Base-by-base conservation (phyloP, 805 yeast genomes). In the Hanseniaspora clermontiae region DNA sequence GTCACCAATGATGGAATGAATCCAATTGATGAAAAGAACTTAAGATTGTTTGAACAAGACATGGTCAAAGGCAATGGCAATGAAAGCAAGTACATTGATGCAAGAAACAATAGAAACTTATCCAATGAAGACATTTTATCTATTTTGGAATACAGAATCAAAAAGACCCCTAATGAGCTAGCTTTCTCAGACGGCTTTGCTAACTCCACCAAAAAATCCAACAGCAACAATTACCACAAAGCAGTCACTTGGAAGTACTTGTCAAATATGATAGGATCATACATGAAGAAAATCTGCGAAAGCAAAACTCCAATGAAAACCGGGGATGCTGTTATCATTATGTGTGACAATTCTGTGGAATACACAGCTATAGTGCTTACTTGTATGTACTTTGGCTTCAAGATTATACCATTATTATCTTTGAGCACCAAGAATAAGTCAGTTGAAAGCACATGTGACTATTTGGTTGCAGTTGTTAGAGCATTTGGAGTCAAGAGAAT, bases 291-390 rank as follows among this genome's bases (percentile, higher is more conserved):
- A 64, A 76, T 93, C 54, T 72, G 83, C 38, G 84, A 78, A n/a
- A 68, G 71, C 46, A 90, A 87, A 68, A 77, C 80, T 1, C 72
- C 76, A 2, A 65, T 87, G 47, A 75, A 71, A 55, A 74, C 85
- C 2, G 95, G 95, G 0, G 86, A 84, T 54, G 73, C 76, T 60
- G 91, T 88, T 3, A 75, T 89, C 3, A 71, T 93, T 63, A 83
- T 89, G 83, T 89, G 87, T 66, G 84, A 95, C 0, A 77, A 91
- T 48, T 81, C 89, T 0, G 96, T 90, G 57, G 97, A 93, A 59
- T 91, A 80, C 64, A 79, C 84, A 5, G 80, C 87, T 32, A 87
- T 95, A 1, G 74, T 89, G 0, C 81, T 82, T 68, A 97, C 98
- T 0, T 91, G 97, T 66, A 78, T 91, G 66, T 70, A 83, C 57